A percentile compares a stretch with the other conserved stretches of the same genome.
phyloP scores from a whole-genome alignment of 495 filamentous ascomycete species.

The Podospora pseudopauciseta region DNA sequence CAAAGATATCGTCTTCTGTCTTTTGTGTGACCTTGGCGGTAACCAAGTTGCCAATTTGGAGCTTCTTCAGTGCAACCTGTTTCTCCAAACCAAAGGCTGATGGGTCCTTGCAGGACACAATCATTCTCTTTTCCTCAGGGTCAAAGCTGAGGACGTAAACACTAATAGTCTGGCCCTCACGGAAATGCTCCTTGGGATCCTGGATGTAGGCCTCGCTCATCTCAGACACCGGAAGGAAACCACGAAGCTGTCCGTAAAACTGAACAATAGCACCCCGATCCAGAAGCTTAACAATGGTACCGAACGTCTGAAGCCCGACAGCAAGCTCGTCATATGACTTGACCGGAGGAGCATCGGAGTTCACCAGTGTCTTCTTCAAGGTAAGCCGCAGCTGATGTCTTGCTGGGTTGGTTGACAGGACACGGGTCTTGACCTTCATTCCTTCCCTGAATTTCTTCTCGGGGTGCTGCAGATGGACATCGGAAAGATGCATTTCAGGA shows the following conservation, averaged over 20 bases:
- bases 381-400: conserved; percentile 83
- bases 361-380: conserved; percentile 88
- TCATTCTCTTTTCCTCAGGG: conserved; percentile 62
- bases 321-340: conserved; percentile 66
- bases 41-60: conserved; percentile 67
- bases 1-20: conserved; percentile 68
- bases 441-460: conserved; percentile 95
- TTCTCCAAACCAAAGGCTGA: conserved; percentile 69
- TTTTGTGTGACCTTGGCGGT: conserved; percentile 80
- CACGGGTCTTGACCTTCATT: conserved; percentile 72
- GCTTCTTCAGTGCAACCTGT: conserved; percentile 65
- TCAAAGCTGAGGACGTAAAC: conserved; percentile 80
- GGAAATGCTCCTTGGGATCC: conserved; percentile 85
- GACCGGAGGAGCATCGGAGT: conserved; percentile 74
- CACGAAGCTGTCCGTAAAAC: conserved; percentile 79
- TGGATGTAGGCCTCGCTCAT: conserved; percentile 97
- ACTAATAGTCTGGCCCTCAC: conserved; percentile 82
- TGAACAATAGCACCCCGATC: conserved; percentile 81
- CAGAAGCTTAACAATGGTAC: conserved; percentile 78
- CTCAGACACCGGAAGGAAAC: conserved; percentile 85
- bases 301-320: conserved; percentile 69
- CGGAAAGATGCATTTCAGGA: conserved; percentile 80
- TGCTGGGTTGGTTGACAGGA: conserved; percentile 72
- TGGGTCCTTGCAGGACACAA: conserved; percentile 90
- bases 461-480: conserved; percentile 82